phyloP scores from a whole-genome alignment of 139 green algal species.

The Chlamydomonas schloesseri region DNA sequence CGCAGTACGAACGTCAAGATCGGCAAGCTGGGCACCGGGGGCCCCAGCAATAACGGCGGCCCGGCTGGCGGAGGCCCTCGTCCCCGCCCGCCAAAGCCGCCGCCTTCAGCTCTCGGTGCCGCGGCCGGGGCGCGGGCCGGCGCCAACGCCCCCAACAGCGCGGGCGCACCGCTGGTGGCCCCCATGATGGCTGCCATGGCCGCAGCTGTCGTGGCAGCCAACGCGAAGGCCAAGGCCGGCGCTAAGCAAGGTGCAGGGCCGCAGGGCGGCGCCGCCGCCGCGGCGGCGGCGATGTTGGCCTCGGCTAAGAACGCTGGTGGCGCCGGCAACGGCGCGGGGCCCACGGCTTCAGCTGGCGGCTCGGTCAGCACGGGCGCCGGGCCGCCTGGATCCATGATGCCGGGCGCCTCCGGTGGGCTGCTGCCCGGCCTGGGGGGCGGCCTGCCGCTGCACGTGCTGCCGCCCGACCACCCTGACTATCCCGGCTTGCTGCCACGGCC shows the following conservation, averaged over 20 bases:
- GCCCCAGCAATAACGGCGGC: too few relatives aligned
- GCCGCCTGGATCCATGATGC: neutral
- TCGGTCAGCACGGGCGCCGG: conserved; percentile 1
- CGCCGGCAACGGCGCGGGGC: neutral
- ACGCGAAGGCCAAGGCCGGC: neutral
- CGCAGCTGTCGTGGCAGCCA: neutral
- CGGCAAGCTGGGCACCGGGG: neutral
- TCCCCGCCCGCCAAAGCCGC: too few relatives aligned
- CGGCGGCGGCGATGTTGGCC: neutral
- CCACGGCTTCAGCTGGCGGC: conserved; percentile 18
- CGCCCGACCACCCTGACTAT: neutral
- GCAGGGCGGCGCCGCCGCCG: neutral
- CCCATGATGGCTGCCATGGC: neutral
- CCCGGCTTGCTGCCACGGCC: neutral
- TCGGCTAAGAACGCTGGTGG: neutral
- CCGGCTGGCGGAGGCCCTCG: too few relatives aligned
- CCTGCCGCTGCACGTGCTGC: neutral
- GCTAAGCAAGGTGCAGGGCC: neutral
- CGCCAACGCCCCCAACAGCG: neutral
- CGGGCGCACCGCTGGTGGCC: neutral
- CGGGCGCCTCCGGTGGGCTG: neutral
- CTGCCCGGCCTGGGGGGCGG: too few relatives aligned
- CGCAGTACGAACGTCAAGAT: neutral
- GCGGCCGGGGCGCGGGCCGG: too few relatives aligned
- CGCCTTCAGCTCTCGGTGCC: neutral